Percentiles rank a stretch among this genome's conserved stretches.
phyloP scores from a whole-genome alignment of 2,329 filamentous ascomycete species.

The Phaeosphaeria sp. region DNA sequence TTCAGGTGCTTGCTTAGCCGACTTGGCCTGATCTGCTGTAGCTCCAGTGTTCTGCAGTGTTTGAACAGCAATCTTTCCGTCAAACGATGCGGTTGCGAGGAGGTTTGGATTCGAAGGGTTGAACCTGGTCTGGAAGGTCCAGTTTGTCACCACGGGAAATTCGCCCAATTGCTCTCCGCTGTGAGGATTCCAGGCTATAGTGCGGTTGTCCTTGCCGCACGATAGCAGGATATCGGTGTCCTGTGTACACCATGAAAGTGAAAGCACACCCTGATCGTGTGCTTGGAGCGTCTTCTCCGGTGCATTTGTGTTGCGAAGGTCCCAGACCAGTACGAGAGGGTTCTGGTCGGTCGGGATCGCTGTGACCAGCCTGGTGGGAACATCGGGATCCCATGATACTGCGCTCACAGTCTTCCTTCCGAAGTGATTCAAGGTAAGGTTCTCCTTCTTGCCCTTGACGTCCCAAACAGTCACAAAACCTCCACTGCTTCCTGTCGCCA shows the following conservation, averaged over 20 bases:
- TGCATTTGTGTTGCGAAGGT: slow-evolving; percentile 93
- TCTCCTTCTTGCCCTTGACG: slow-evolving; percentile 96
- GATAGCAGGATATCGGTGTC: slow-evolving; percentile 89
- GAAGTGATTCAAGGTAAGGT: slow-evolving; percentile 85
- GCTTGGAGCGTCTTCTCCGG: slow-evolving; percentile 86
- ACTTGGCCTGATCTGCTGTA: slow-evolving; percentile 67
- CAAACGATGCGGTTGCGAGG: slow-evolving; percentile 94
- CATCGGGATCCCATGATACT: slow-evolving; percentile 96
- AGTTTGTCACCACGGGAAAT: slow-evolving; percentile 97
- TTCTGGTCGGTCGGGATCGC: slow-evolving; percentile 88
- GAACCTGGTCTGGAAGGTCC: slow-evolving; percentile 96
- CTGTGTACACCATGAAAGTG: slow-evolving; percentile 92
- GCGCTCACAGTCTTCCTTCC: slow-evolving; percentile 93
- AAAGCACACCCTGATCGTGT: slow-evolving; percentile 94
- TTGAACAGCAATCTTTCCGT: slow-evolving; percentile 93
- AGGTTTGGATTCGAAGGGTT: slow-evolving; percentile 92
- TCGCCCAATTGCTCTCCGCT: slow-evolving; percentile 88
- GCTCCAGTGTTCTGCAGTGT: slow-evolving; percentile 93
- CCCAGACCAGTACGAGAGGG: slow-evolving; percentile 90
- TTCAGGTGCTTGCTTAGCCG: slow-evolving; percentile 70
- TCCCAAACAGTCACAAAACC: slow-evolving; percentile 99
- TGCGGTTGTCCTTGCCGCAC: slow-evolving; percentile 95
- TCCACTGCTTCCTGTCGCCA: slow-evolving; percentile 90
- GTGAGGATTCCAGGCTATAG: slow-evolving; percentile 94
- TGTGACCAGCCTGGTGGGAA: slow-evolving; percentile 89